These are phyloP conservation scores for Zhuliangozyma parablackwelliae DNA, from an alignment of 1,139 yeast species.

Conservation along the genomic window DNA sequence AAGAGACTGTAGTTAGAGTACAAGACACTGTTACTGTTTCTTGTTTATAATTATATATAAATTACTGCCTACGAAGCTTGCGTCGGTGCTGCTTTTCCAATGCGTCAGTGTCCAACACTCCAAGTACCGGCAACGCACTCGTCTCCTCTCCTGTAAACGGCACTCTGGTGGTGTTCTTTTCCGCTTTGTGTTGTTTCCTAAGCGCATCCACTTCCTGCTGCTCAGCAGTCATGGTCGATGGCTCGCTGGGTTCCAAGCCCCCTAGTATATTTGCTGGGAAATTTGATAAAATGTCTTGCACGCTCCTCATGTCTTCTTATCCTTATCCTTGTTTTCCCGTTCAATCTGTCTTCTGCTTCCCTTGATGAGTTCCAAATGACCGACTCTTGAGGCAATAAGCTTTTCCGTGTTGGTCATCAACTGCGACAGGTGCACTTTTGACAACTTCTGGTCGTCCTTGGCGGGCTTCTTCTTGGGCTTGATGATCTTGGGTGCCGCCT, in stretches of 20 bases:
- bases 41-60: constrained; percentile 3
- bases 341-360: constrained; percentile 88
- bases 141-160: constrained; percentile 4
- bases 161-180: neutral
- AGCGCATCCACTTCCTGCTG: neutral
- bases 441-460: constrained; percentile 41
- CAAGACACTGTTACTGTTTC: neutral
- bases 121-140: constrained; percentile 21
- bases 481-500: constrained; percentile 65
- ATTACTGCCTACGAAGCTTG: constrained; percentile 4
- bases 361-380: constrained; percentile 87
- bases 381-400: constrained; percentile 82
- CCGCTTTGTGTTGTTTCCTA: neutral
- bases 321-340: constrained; percentile 39
- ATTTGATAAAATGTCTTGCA: constrained; percentile 12
- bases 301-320: constrained; percentile 9
- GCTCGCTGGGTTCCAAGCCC: too few relatives aligned
- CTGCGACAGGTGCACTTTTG: constrained; percentile 64
- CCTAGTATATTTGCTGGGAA: constrained; percentile 7
- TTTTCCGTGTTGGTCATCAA: constrained; percentile 75
- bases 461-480: constrained; percentile 64
- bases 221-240: too few relatives aligned
- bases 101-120: constrained; percentile 30
- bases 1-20: neutral
- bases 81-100: constrained; percentile 19